These are phyloP conservation scores for Madurella mycetomatis DNA, from an alignment of 2,329 filamentous ascomycete species.

Conservation along the genomic window DNA sequence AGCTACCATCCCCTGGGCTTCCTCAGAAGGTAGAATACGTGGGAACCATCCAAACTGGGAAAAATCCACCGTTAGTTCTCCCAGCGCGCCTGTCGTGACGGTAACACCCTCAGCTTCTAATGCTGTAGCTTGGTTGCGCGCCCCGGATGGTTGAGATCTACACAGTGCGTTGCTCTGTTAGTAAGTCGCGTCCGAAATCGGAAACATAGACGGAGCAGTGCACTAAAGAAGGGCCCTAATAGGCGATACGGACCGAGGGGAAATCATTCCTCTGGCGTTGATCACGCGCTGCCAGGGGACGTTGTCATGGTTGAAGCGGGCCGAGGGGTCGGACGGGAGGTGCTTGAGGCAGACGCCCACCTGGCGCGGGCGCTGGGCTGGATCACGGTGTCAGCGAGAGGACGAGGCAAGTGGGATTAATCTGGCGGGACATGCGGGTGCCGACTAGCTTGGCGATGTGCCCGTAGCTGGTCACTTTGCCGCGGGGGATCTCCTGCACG, in stretches of 20 bases:
- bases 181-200: neutral
- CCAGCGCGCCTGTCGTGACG: slow-evolving; percentile 45
- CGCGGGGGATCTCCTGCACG: slow-evolving; percentile 77
- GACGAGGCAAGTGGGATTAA: too few species aligned
- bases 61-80: slow-evolving; percentile 50
- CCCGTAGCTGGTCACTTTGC: slow-evolving; percentile 83
- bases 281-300: slow-evolving; percentile 96
- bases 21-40: slow-evolving; percentile 42
- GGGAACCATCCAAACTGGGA: slow-evolving; percentile 55
- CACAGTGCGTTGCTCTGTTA: neutral
- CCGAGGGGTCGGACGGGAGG: slow-evolving; percentile 54
- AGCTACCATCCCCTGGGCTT: slow-evolving; percentile 15
- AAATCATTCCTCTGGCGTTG: slow-evolving; percentile 81
- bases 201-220: neutral
- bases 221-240: too few species aligned
- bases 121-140: slow-evolving; percentile 47
- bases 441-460: slow-evolving; percentile 71
- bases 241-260: slow-evolving; percentile 58
- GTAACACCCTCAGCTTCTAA: slow-evolving; percentile 50
- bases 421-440: slow-evolving; percentile 56
- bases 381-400: neutral
- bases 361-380: slow-evolving; percentile 71
- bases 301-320: slow-evolving; percentile 65
- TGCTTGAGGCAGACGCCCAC: slow-evolving; percentile 89
- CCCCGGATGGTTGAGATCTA: slow-evolving; percentile 47